Conservation (phyloP, 1,139 yeast species). For the Diutina scorzettiae region DNA sequence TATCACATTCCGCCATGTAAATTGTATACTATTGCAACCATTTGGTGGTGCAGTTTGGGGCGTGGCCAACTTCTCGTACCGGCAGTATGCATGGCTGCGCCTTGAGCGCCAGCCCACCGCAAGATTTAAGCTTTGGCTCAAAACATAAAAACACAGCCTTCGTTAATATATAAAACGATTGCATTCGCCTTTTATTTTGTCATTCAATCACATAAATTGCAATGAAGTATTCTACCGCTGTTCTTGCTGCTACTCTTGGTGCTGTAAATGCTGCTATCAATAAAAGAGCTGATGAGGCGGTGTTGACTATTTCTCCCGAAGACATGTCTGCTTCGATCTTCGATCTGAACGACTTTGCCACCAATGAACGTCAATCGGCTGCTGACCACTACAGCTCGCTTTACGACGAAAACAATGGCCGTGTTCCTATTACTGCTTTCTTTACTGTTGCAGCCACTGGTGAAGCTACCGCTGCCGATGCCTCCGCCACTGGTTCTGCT, state of each 20-base stretch:
- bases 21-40: too few relatives aligned
- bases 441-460: neutral
- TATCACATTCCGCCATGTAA: too few relatives aligned
- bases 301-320: conserved; percentile 5
- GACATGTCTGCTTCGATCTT: conserved; percentile 2
- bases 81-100: too few relatives aligned
- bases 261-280: neutral
- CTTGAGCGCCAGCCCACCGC: too few relatives aligned
- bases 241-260: neutral
- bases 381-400: neutral
- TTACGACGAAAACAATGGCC: conserved; percentile 1
- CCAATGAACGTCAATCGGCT: neutral
- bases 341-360: conserved; percentile 2
- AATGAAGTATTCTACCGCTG: conserved; percentile 1
- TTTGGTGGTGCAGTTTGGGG: too few relatives aligned
- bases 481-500: neutral
- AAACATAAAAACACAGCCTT: too few relatives aligned
- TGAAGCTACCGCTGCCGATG: neutral
- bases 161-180: too few relatives aligned
- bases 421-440: conserved; percentile 2
- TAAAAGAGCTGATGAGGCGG: neutral
- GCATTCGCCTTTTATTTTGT: too few relatives aligned
- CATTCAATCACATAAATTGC: neutral
- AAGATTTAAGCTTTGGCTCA: too few relatives aligned
- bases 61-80: too few relatives aligned